These are phyloP conservation scores for Leccinum proliferum DNA, from an alignment of 1,284 basidiomycete genomes.

Conservation along the genomic window DNA sequence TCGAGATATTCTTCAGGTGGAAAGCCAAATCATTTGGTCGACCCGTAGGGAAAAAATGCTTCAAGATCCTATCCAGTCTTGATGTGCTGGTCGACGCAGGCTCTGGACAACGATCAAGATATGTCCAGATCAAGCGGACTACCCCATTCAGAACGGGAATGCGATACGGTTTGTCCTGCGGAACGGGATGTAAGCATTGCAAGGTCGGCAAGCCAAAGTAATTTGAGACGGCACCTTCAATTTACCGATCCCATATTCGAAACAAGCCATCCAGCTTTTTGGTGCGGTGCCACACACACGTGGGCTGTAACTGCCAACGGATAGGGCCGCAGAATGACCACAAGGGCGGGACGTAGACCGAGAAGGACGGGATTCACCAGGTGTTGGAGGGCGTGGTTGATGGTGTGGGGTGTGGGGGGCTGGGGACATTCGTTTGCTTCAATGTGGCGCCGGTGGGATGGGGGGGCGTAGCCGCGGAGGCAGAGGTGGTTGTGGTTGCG, in stretches of 20 bases:
- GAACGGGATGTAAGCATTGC: not conserved
- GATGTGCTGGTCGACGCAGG: constrained; percentile 71
- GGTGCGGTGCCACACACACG: constrained; percentile 83
- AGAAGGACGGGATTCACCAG: constrained; percentile 43
- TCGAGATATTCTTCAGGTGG: constrained; percentile 76
- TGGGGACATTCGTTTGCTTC: constrained; percentile 32
- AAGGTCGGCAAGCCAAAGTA: not conserved
- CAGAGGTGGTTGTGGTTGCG: constrained; percentile 36
- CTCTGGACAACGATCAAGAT: constrained; percentile 90
- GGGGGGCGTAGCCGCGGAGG: constrained; percentile 23
- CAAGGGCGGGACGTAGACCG: constrained; percentile 40
- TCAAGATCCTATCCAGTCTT: constrained; percentile 76
- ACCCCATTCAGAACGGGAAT: constrained; percentile 78
- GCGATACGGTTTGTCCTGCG: constrained; percentile 75
- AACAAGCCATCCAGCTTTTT: constrained; percentile 76
- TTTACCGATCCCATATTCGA: constrained; percentile 69
- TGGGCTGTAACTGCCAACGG: constrained; percentile 76
- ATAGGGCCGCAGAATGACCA: constrained; percentile 55
- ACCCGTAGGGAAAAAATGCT: constrained; percentile 76
- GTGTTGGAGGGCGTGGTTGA: constrained; percentile 54
- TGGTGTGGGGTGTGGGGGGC: constrained; percentile 41
- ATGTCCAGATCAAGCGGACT: constrained; percentile 87
- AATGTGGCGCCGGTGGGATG: constrained; percentile 32
- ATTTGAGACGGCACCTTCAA: constrained; percentile 56
- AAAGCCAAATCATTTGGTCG: constrained; percentile 46